Conservation (phyloP, 2,329 filamentous ascomycete genomes). For the Claviceps pusilla region DNA sequence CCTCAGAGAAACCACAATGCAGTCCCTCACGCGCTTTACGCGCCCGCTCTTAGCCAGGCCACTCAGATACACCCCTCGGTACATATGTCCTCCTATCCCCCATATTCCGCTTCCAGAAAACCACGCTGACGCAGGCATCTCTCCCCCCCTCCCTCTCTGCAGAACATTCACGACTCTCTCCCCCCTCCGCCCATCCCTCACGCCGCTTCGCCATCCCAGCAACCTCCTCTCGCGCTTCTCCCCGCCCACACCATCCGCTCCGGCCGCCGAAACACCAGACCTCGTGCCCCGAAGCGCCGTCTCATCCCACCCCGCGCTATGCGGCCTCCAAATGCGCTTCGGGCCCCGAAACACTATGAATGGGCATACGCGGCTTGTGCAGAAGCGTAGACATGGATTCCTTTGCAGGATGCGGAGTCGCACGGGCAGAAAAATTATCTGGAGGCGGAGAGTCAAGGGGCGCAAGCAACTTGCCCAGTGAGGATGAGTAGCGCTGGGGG, state of each 20-base stretch:
- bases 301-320: slow-evolving; percentile 37
- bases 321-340: slow-evolving; percentile 38
- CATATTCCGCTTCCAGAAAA: background rate
- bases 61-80: slow-evolving; percentile 13
- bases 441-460: slow-evolving; percentile 37
- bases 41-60: slow-evolving; percentile 14
- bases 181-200: slow-evolving; percentile 32
- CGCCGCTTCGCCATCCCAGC: slow-evolving; percentile 18
- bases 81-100: slow-evolving; percentile 7
- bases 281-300: slow-evolving; percentile 30
- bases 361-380: slow-evolving; percentile 36
- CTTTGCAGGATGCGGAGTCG: slow-evolving; percentile 34
- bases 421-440: slow-evolving; percentile 37
- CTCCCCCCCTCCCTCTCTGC: background rate
- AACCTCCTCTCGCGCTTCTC: slow-evolving; percentile 16
- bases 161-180: slow-evolving; percentile 36
- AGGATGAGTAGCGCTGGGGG: background rate
- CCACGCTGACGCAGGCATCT: no score
- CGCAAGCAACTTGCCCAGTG: slow-evolving; percentile 26
- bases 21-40: slow-evolving; percentile 17
- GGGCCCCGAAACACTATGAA: slow-evolving; percentile 45
- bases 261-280: slow-evolving; percentile 20
- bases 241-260: slow-evolving; percentile 12
- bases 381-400: slow-evolving; percentile 46
- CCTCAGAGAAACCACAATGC: slow-evolving; percentile 7